A percentile compares a stretch with the other conserved stretches of the same genome.
phyloP scores from a whole-genome alignment of 2,329 filamentous ascomycete genomes.

The Pleomassaria siparia region DNA sequence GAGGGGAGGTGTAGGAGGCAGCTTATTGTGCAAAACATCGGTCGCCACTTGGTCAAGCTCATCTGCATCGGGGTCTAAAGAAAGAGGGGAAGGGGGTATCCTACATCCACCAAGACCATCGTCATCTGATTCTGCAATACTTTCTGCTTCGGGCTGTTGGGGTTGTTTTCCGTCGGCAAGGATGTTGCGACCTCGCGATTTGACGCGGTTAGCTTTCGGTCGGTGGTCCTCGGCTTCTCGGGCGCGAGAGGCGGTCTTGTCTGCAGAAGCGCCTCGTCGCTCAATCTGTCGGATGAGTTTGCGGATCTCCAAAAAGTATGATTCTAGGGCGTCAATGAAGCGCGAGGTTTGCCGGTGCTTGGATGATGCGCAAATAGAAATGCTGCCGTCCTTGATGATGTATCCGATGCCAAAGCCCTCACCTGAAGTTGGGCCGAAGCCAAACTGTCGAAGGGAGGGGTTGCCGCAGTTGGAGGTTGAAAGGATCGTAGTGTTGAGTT shows the following conservation, averaged over 20 bases:
- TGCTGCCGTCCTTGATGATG: slow-evolving; percentile 93
- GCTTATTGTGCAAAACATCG: slow-evolving; percentile 14
- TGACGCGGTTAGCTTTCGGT: slow-evolving; percentile 54
- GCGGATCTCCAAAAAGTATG: slow-evolving; percentile 86
- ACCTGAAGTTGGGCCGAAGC: slow-evolving; percentile 90
- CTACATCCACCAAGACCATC: slow-evolving; percentile 90
- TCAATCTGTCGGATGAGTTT: slow-evolving; percentile 75
- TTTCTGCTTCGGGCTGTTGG: slow-evolving; percentile 62
- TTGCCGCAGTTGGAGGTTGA: slow-evolving; percentile 99
- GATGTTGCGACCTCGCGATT: slow-evolving; percentile 74
- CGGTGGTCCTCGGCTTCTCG: slow-evolving; percentile 62
- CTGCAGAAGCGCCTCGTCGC: slow-evolving; percentile 54
- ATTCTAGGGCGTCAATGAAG: slow-evolving; percentile 86
- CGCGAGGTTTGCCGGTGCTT: slow-evolving; percentile 93
- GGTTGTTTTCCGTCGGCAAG: slow-evolving; percentile 57
- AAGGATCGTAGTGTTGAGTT: slow-evolving; percentile 89
- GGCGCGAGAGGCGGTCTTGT: slow-evolving; percentile 59
- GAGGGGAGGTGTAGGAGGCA: slow-evolving; percentile 37
- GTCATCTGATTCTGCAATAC: slow-evolving; percentile 75
- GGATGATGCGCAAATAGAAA: slow-evolving; percentile 87
- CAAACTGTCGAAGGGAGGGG: slow-evolving; percentile 90
- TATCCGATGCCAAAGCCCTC: slow-evolving; percentile 98
- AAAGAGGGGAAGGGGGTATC: slow-evolving; percentile 37
- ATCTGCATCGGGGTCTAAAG: slow-evolving; percentile 20
- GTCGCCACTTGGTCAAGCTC: too few species aligned